phyloP scores from a whole-genome alignment of 1,284 basidiomycete genomes.

The Cystobasidium pallidum region DNA sequence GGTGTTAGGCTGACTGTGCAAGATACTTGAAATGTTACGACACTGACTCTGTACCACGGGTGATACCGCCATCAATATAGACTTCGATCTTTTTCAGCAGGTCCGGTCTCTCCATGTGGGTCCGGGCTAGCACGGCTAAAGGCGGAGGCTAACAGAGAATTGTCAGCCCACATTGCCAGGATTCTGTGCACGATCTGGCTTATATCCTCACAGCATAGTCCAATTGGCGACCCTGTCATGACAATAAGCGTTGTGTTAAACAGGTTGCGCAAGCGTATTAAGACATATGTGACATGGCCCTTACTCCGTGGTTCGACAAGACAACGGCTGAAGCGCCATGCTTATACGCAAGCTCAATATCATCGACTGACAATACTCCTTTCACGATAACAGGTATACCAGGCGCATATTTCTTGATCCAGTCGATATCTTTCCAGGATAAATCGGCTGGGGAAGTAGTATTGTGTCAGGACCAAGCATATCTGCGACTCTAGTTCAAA shows the following conservation, averaged over 20 bases:
- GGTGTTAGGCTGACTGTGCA: not conserved
- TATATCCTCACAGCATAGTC: conserved; percentile 33
- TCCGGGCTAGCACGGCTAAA: conserved; percentile 15
- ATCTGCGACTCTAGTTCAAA: not conserved
- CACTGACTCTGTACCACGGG: conserved; percentile 73
- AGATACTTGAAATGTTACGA: not conserved
- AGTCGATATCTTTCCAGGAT: conserved; percentile 59
- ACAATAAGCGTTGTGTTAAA: not conserved
- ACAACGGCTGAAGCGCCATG: conserved; percentile 61
- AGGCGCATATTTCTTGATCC: conserved; percentile 58
- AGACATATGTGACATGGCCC: conserved; percentile 54
- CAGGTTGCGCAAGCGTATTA: not conserved
- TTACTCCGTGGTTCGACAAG: conserved; percentile 57
- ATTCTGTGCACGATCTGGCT: not conserved
- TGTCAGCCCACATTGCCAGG: not conserved
- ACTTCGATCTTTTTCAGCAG: conserved; percentile 30
- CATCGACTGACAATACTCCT: conserved; percentile 63
- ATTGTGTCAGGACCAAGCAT: not conserved
- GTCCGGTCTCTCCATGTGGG: conserved; percentile 10
- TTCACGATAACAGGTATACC: conserved; percentile 60
- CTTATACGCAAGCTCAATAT: conserved; percentile 66
- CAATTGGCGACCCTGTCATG: conserved; percentile 42
- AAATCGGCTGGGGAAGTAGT: conserved; percentile 41
- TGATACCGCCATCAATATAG: conserved; percentile 66
- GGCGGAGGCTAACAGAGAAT: conserved; percentile 1